A percentile compares a stretch with the other conserved stretches of the same genome.
Conservation (phyloP, 2,329 filamentous ascomycete species). For the Coniochaeta ligniaria region DNA sequence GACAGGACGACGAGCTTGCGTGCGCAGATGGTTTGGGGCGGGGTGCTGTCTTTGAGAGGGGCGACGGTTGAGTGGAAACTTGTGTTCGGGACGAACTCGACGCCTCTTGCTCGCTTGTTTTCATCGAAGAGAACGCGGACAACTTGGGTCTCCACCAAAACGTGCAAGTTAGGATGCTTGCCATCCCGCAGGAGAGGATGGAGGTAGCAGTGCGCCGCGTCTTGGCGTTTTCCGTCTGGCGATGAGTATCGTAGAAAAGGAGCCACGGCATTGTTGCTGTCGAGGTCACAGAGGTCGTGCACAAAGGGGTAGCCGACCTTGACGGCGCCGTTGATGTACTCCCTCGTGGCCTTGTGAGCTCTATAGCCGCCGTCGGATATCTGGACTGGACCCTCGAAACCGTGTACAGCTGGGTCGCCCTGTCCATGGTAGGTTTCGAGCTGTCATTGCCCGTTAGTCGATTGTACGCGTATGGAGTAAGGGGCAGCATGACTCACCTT, state of each 20-base stretch:
- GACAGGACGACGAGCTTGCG: conserved; percentile 38
- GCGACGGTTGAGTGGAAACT: conserved; percentile 11
- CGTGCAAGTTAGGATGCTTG: conserved; percentile 41
- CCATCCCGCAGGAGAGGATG: conserved; percentile 39
- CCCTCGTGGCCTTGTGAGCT: conserved; percentile 27
- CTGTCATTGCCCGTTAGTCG: conserved; percentile 12
- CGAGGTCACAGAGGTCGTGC: conserved; percentile 39
- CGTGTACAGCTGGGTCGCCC: conserved; percentile 33
- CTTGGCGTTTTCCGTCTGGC: conserved; percentile 41
- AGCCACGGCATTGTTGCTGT: conserved; percentile 22
- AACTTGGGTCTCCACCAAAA: conserved; percentile 44
- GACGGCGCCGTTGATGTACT: conserved; percentile 36
- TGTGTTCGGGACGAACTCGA: conserved; percentile 39
- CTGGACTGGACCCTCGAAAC: conserved; percentile 38
- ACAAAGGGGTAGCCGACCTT: conserved; percentile 37
- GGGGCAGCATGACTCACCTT: conserved; percentile 25
- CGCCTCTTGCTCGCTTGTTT: conserved; percentile 30
- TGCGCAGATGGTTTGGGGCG: conserved; percentile 30
- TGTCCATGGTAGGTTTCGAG: conserved; percentile 40
- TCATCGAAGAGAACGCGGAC: conserved; percentile 35
- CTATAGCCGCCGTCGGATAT: conserved; percentile 38
- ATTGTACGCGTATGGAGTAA: not conserved
- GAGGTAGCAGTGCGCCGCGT: conserved; percentile 41
- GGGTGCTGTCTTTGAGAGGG: conserved; percentile 19
- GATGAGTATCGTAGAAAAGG: conserved; percentile 9